Base-by-base conservation (phyloP, 192 early-diverging fungal species). In the Fimicolochytrium jonesii region DNA sequence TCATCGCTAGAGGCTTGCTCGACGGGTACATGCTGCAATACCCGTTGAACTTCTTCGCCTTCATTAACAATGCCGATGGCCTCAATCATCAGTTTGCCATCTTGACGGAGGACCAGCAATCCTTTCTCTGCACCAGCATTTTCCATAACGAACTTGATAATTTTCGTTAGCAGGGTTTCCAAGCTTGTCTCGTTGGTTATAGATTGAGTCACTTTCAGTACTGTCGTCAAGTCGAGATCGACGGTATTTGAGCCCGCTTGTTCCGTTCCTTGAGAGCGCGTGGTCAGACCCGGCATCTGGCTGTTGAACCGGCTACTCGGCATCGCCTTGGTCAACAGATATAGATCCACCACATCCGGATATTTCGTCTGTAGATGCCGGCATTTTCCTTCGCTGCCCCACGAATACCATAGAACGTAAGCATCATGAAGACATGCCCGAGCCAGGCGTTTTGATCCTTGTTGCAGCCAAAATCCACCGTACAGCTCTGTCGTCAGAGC, bases 141-240 rank as follows among this genome's bases (percentile, higher is more conserved):
- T 11, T 61, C 68, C 70, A 78, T 67, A 2, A 77, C 60, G 61
- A 76, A 74, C 30, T 57, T 66, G 47, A 81, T 50, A 37, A 77
- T 72, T 39, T 74, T 77, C 23, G 61, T 54, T 5, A 81, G 54
- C 7, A 81, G 50, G 0, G 55, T 52, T 20, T 78, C 76, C 36
- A 81, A 56, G 34, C 72, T 67, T 0, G 70, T 76, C 48, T 81
- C 79, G 28, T 73, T 73, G 28, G 67, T 70, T 39, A 81, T 59
- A 17, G 73, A 66, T 41, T 81, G 69, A 18, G 79, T 57, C 13
- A 76, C 75, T 56, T 77, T 76, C n/a, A 75, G 45, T 1, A 75
- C 64, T 29, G 79, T 81, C n/a, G 69, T 73, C n/a, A 73, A 43
- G 60, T 81, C 79, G 45, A 81, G 44, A 56, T 81, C 76, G 6